Evolutionary conservation across 306 rosid species (phyloP).

Genomic region (Corylus avellana): DNA sequence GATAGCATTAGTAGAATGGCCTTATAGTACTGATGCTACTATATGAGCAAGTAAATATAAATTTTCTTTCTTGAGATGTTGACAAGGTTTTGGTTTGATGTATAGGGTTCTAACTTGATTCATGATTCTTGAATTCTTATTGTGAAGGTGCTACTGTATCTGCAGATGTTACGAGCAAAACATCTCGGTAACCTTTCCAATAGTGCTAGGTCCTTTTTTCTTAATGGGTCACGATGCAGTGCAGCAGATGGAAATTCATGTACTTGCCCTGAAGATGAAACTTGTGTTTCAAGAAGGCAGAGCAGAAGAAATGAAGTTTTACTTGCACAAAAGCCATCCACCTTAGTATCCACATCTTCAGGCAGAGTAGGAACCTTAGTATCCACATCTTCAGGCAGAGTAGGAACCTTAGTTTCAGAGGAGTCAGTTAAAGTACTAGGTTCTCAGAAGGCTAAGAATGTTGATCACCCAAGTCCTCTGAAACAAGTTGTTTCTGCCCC

Average conservation of each 20-base stretch:
- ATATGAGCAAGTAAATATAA: background rate
- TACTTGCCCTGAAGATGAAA: constrained; percentile 79
- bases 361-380: constrained; percentile 46
- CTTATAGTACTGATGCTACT: background rate
- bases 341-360: constrained; percentile 45
- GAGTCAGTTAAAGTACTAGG: constrained; percentile 38
- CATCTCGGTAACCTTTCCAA: constrained; percentile 69
- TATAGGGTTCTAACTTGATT: background rate
- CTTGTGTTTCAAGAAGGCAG: constrained; percentile 60
- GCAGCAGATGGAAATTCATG: constrained; percentile 77
- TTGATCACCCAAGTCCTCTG: constrained; percentile 33
- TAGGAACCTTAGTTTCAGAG: constrained; percentile 45
- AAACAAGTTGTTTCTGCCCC: constrained; percentile 42
- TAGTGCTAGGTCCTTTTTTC: constrained; percentile 75
- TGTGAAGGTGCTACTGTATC: constrained; percentile 22
- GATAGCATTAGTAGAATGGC: background rate
- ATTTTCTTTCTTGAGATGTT: background rate
- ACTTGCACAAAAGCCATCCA: constrained; percentile 49
- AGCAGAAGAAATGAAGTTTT: constrained; percentile 42
- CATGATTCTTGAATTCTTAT: constrained; percentile 5
- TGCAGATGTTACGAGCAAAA: constrained; percentile 80
- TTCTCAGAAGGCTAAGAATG: constrained; percentile 43
- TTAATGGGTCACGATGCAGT: constrained; percentile 69
- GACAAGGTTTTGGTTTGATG: background rate
- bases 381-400: constrained; percentile 44